Evolutionary conservation across 2,329 filamentous ascomycete genomes (phyloP).

Genomic region (Corniculantispora saksenae): DNA sequence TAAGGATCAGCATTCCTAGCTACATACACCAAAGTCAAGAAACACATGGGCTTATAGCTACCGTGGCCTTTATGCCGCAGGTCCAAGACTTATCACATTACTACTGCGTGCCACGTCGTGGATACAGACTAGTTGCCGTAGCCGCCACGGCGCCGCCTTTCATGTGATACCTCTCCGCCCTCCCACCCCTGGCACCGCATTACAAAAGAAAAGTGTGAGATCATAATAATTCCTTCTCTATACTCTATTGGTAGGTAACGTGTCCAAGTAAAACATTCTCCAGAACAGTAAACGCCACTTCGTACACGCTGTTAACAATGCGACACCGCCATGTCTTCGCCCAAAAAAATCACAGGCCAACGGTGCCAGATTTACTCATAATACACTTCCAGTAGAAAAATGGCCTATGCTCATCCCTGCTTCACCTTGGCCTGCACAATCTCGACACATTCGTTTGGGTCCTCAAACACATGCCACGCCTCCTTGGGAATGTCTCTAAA

Average conservation of each 20-base stretch:
- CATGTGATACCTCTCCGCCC: background rate
- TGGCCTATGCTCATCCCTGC: background rate
- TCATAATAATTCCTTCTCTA: background rate
- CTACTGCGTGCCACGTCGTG: background rate
- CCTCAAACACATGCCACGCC: conserved; percentile 81
- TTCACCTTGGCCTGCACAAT: conserved; percentile 24
- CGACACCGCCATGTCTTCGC: background rate
- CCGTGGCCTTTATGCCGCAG: background rate
- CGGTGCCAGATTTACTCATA: too few relatives aligned
- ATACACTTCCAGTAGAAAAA: background rate
- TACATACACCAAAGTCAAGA: too few relatives aligned
- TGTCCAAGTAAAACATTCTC: background rate
- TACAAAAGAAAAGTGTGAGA: background rate
- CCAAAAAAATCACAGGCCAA: background rate
- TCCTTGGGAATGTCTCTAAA: conserved; percentile 72
- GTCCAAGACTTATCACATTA: background rate
- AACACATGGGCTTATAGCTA: background rate
- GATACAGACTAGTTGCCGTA: background rate
- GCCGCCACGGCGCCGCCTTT: background rate
- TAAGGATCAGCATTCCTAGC: too few relatives aligned
- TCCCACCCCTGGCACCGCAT: background rate
- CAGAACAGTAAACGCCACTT: background rate
- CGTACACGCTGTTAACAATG: background rate
- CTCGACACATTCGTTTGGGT: conserved; percentile 63
- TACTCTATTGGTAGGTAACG: background rate